Evolutionary conservation across 768 basidiomycete genomes (phyloP), one percentile per base, ranked within the genome.

Genomic region (Tulasnella sp.): DNA sequence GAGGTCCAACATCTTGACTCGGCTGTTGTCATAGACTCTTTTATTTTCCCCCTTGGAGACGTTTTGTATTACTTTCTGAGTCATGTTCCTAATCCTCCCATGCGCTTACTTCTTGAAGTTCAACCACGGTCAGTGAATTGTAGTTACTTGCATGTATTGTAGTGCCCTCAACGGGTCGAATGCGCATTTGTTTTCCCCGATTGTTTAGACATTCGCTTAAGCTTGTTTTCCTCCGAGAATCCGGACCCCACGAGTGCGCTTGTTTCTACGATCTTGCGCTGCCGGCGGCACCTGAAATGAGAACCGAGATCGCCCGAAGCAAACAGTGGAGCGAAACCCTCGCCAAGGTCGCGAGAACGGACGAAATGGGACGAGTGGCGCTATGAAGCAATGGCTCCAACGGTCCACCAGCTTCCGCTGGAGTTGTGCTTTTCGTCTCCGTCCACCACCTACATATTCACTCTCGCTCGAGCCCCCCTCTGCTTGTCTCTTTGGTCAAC

Each of bases 1-100:
- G 6, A 89, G 87, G 79, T 90, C 95, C 69, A 98, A 97, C 84
- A 94, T 98, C 84, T 86, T 97, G 79, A 98, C 96, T 29, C 89
- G 96, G 69, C 86, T 98, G 84, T 87, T 98, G 83, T 91, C 90
- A 32, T 87, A 82, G 82, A 77, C 40, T 40, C 10, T 44, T 1
- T 18, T 55, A n/a, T n/a, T 55, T n/a, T 55, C 51, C 18, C 16
- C 16, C 6, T n/a, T 57, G 23, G 55, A 23, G 20, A 5, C 23
- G 55, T 57, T 29, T 57, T 57, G 55, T 57, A 29, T 57, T 57
- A 57, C 55, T n/a, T 67, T 67, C 32, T 67, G 39, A 15, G 42
- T 44, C 26, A 1, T 15, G 23, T 26, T 5, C 32, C 32, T 67
- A 5, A n/a, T 32, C 32, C 15, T 67, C 26, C 32, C 32, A 6